Base-by-base conservation (phyloP, 495 filamentous ascomycete genomes). In the Pyrenopolyporus hunteri region DNA sequence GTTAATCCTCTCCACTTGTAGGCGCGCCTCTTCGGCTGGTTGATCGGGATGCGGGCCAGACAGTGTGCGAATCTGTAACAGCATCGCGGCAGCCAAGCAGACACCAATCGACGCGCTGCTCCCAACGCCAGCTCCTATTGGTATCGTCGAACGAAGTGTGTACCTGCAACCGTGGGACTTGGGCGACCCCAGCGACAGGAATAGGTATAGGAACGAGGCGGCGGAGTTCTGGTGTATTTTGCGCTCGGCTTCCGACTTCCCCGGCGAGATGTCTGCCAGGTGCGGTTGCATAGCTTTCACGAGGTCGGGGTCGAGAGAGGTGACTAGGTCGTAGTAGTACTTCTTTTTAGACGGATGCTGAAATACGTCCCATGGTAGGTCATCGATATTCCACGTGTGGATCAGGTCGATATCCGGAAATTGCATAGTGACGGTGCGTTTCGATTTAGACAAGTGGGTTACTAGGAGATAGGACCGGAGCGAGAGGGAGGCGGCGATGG, bases 391-490 rank as follows among this genome's bases (percentile, higher is more conserved):
- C 94, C 94, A 98, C 9, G 88, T 89, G 73, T 98, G 92, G 50
- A 87, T 78, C 53, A 98, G 79, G 39, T 85, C 83, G 44, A 96
- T 89, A 67, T 98, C 94, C 44, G 91, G 84, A 73, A 97, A 97
- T 52, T 84, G 85, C 36, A 98, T 80, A 0, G 91, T 90, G 29
- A 98, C 85, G 1, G 87, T 96, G 55, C 89, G 84, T 61, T 87
- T 85, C 5, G 90, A 89, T 75, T 95, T 96, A 29, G 89, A 90
- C 31, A 95, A 85, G 9, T 92, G 89, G 7, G 91, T 94, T 70
- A 97, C 93, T 55, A 92, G 90, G 35, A 98, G 87, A 74, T 97
- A 98, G 32, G 93, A 98, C 19, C 94, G 91, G 19, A 98, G 81
- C 19, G 93, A 95, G 56, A 98, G 91, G 11, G 94, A 87, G 14